These are phyloP conservation scores for Candida ulmi DNA, from an alignment of 805 yeast genomes.

Conservation along the genomic window DNA sequence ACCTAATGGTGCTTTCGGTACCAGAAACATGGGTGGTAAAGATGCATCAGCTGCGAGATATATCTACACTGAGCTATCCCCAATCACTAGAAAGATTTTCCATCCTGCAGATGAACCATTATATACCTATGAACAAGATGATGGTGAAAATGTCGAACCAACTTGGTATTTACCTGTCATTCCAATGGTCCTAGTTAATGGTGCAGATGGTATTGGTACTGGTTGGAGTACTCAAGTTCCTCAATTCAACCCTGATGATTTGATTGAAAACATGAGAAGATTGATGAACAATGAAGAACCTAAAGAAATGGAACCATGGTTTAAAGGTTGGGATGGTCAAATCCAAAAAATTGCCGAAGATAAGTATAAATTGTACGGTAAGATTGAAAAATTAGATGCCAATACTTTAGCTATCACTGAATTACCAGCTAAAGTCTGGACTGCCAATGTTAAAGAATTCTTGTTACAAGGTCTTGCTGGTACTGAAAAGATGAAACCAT, in stretches of 20 bases:
- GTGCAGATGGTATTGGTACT: constrained; percentile 97
- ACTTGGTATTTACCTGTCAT: constrained; percentile 92
- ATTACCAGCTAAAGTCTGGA: constrained; percentile 91
- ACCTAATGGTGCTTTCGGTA: constrained; percentile 96
- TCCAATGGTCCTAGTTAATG: constrained; percentile 93
- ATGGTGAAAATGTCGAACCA: constrained; percentile 91
- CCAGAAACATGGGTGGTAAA: constrained; percentile 95
- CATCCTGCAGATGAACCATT: constrained; percentile 76
- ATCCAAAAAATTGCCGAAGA: constrained; percentile 61
- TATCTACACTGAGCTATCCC: constrained; percentile 79
- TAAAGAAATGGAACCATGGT: constrained; percentile 86
- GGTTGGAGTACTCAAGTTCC: constrained; percentile 98
- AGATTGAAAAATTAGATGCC: constrained; percentile 73
- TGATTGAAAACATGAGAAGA: constrained; percentile 66
- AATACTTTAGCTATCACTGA: constrained; percentile 85
- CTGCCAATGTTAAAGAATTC: constrained; percentile 81
- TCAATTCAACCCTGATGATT: constrained; percentile 78
- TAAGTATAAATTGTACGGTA: constrained; percentile 72
- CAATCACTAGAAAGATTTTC: constrained; percentile 71
- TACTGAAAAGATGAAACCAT: constrained; percentile 65
- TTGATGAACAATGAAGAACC: constrained; percentile 69
- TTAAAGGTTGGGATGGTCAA: constrained; percentile 88
- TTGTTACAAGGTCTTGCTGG: constrained; percentile 69
- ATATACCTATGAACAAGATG: constrained; percentile 79
- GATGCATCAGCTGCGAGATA: constrained; percentile 98